Percentiles rank a stretch among this genome's conserved stretches.
phyloP scores from a whole-genome alignment of 2,329 filamentous ascomycete genomes.

The Aspergillus ochraceoroseus region DNA sequence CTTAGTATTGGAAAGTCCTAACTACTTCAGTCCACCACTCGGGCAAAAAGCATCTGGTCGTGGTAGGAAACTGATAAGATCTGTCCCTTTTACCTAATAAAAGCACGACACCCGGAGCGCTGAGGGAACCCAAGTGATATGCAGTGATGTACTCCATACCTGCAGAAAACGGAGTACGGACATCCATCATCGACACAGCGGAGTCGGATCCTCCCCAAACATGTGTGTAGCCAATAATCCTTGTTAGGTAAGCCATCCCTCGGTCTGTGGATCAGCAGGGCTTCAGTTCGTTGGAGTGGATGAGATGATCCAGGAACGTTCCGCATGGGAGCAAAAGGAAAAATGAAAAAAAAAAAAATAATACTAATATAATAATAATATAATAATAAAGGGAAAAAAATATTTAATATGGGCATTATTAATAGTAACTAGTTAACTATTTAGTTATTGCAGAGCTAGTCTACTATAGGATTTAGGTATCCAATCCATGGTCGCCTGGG shows the following conservation, averaged over 20 bases:
- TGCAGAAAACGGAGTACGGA: neutral
- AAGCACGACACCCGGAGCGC: no score
- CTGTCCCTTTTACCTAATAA: no score
- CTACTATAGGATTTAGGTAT: no score
- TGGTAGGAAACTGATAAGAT: no score
- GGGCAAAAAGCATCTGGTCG: no score
- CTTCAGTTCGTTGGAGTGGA: slow-evolving; percentile 12
- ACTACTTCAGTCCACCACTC: no score
- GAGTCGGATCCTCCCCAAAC: no score
- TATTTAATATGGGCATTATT: slow-evolving; percentile 4
- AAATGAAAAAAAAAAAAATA: slow-evolving; percentile 6
- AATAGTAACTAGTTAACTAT: neutral
- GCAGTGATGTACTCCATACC: no score
- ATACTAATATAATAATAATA: slow-evolving; percentile 5
- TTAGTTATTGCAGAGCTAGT: no score
- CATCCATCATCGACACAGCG: neutral
- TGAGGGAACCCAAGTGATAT: no score
- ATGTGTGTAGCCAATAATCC: slow-evolving; percentile 4
- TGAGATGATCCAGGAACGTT: slow-evolving; percentile 23
- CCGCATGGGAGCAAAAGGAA: slow-evolving; percentile 9
- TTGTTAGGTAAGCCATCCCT: slow-evolving; percentile 15
- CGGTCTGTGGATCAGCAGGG: slow-evolving; percentile 19
- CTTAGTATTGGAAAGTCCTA: no score
- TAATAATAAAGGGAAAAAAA: slow-evolving; percentile 4
- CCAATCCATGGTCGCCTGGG: no score